phyloP scores from a whole-genome alignment of 805 yeast genomes.

The Schwanniomyces sp. region DNA sequence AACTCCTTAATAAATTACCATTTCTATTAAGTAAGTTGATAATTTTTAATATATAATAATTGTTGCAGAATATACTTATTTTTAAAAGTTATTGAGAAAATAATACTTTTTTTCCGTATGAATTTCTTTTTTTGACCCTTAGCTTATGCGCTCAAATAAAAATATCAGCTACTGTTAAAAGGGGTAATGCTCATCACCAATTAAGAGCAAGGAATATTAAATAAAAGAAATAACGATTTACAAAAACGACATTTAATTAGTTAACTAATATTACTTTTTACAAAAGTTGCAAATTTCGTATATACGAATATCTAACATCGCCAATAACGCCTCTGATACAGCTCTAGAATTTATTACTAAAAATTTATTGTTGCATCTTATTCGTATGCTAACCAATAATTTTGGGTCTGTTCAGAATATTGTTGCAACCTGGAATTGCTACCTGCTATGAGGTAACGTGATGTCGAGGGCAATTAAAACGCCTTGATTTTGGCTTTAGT shows the following conservation, averaged over 20 bases:
- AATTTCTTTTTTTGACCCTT: not conserved
- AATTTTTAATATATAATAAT: not conserved
- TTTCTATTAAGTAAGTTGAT: not conserved
- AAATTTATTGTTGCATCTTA: not conserved
- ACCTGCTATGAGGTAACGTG: not conserved
- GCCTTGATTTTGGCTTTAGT: not conserved
- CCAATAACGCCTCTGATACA: too few species aligned
- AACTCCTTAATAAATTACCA: not conserved
- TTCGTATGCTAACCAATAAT: not conserved
- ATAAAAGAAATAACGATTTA: too few species aligned
- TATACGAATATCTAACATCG: too few species aligned
- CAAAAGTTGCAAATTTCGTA: too few species aligned
- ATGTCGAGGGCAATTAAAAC: not conserved
- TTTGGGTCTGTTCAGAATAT: not conserved
- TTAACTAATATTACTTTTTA: too few species aligned
- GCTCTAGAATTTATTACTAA: not conserved
- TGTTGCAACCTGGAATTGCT: not conserved
- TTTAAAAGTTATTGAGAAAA: not conserved
- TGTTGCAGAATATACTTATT: not conserved
- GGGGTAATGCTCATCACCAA: too few species aligned
- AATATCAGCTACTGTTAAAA: too few species aligned
- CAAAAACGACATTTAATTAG: too few species aligned
- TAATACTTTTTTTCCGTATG: not conserved
- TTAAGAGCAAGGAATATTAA: too few species aligned
- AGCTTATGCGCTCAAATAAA: too few species aligned